Conservation (phyloP, 331 rosid genomes). For the Malus hybrid region DNA sequence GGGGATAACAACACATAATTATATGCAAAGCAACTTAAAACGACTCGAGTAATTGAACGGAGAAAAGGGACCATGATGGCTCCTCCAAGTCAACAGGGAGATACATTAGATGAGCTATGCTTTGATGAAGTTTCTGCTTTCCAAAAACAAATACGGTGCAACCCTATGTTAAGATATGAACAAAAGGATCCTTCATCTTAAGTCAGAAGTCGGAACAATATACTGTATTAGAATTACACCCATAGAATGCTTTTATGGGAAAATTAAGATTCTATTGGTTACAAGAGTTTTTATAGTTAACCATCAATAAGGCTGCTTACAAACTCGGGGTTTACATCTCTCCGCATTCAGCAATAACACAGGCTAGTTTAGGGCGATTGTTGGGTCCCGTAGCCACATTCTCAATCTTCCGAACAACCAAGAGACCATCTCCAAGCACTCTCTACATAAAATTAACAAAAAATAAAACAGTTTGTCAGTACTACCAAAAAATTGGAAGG, state of each 20-base stretch:
- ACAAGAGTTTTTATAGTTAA: not conserved
- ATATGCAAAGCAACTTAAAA: no score
- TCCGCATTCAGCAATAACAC: conserved; percentile 87
- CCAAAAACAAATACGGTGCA: no score
- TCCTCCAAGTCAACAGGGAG: no score
- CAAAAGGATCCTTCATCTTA: no score
- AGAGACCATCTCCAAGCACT: conserved; percentile 96
- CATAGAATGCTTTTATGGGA: not conserved
- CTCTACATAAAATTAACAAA: conserved; percentile 43
- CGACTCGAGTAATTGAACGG: no score
- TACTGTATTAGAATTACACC: not conserved
- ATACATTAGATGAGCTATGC: no score
- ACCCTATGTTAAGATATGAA: no score
- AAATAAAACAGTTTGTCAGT: not conserved
- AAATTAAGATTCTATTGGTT: conserved; percentile 2
- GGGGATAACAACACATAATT: no score
- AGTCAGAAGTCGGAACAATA: no score
- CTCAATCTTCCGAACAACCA: conserved; percentile 94
- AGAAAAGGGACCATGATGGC: no score
- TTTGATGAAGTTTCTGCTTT: no score
- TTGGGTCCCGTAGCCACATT: conserved; percentile 94
- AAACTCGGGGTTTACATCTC: conserved; percentile 53
- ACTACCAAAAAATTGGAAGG: not conserved
- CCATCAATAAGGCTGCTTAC: not conserved
- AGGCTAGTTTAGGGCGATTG: conserved; percentile 80